A percentile compares a stretch with the other conserved stretches of the same genome.
Conservation (phyloP, 2,329 filamentous ascomycete genomes). For the Penicillium aurantiogriseum region DNA sequence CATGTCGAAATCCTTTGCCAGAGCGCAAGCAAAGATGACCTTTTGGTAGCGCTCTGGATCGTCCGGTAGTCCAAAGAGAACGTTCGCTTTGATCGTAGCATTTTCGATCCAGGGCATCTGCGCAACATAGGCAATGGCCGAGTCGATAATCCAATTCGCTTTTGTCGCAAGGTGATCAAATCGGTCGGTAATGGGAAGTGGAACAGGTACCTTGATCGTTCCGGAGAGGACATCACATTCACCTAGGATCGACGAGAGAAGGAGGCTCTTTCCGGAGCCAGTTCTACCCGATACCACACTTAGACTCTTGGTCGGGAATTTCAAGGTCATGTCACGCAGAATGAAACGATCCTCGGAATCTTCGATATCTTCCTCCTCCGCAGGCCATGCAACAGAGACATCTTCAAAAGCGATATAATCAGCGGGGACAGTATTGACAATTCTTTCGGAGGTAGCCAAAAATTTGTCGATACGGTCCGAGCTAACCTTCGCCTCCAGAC, state of each 20-base stretch:
- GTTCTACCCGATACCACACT: slow-evolving; percentile 76
- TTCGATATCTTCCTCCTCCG: slow-evolving; percentile 54
- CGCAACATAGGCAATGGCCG: slow-evolving; percentile 69
- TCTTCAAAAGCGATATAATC: slow-evolving; percentile 63
- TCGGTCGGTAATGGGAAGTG: slow-evolving; percentile 49
- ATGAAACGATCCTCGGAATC: slow-evolving; percentile 60
- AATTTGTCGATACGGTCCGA: slow-evolving; percentile 70
- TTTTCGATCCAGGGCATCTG: slow-evolving; percentile 87
- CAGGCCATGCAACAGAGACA: slow-evolving; percentile 70
- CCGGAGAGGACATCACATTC: slow-evolving; percentile 70
- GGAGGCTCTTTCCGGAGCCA: slow-evolving; percentile 72
- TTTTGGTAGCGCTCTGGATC: slow-evolving; percentile 68
- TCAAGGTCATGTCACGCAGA: slow-evolving; percentile 62
- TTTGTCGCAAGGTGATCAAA: slow-evolving; percentile 61
- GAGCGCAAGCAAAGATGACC: slow-evolving; percentile 69
- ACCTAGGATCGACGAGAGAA: slow-evolving; percentile 71
- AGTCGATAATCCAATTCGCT: slow-evolving; percentile 47
- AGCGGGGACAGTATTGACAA: slow-evolving; percentile 59
- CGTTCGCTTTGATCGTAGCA: slow-evolving; percentile 73
- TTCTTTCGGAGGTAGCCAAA: slow-evolving; percentile 65
- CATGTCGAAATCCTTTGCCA: slow-evolving; percentile 74
- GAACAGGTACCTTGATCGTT: slow-evolving; percentile 50
- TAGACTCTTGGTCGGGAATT: slow-evolving; percentile 67
- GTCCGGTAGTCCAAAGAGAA: slow-evolving; percentile 71
- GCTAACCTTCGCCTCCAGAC: slow-evolving; percentile 72